Conservation (phyloP, 2,329 filamentous ascomycete genomes). For the Colletotrichum neosansevieriae region DNA sequence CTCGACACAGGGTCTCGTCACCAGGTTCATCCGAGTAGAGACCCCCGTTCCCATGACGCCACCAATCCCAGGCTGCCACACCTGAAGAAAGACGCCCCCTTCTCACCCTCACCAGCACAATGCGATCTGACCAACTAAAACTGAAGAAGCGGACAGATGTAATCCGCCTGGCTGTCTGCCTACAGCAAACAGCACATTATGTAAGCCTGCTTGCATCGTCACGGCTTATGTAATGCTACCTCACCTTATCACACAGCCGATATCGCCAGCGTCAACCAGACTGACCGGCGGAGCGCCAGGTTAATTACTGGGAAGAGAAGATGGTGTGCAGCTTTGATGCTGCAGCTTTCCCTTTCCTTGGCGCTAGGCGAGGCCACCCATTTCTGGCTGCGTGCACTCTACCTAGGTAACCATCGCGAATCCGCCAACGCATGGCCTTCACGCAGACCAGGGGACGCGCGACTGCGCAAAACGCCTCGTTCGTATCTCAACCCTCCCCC, state of each 20-base stretch:
- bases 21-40: conserved; percentile 21
- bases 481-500: not conserved
- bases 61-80: conserved; percentile 21
- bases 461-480: conserved; percentile 9
- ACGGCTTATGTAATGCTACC: not conserved
- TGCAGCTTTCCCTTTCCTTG: conserved; percentile 8
- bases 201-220: not conserved
- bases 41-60: conserved; percentile 20
- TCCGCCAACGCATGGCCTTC: not conserved
- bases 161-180: not conserved
- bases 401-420: not conserved
- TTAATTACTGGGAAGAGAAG: not conserved
- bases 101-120: not conserved
- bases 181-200: not conserved
- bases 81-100: not conserved
- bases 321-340: conserved; percentile 36
- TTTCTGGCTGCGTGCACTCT: not conserved
- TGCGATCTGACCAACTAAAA: not conserved
- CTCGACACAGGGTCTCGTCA: conserved; percentile 19
- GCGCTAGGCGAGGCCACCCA: not conserved
- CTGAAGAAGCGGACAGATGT: not conserved
- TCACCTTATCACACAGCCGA: not conserved
- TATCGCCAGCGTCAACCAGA: not conserved
- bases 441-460: not conserved
- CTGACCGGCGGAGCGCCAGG: not conserved